These are phyloP conservation scores for Geotrichum carabidarum DNA, from an alignment of 1,139 yeast species.

Conservation along the genomic window DNA sequence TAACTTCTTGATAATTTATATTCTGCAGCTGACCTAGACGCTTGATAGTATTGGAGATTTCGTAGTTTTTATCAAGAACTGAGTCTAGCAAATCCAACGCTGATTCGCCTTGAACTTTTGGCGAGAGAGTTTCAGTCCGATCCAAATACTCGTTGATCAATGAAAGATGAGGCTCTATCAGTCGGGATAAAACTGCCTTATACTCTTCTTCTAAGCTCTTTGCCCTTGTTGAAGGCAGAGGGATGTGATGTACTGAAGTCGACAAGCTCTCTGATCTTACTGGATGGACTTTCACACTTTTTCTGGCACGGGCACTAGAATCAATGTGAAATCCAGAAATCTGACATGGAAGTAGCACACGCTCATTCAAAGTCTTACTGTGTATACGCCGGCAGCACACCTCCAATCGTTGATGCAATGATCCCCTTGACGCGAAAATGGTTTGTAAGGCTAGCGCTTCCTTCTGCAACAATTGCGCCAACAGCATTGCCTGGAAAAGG, in stretches of 20 bases:
- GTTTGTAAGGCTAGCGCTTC: not conserved
- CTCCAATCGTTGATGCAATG: too few species aligned
- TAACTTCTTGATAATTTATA: conserved; percentile 15
- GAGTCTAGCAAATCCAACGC: conserved; percentile 10
- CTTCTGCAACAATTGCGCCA: not conserved
- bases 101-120: not conserved
- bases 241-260: too few species aligned
- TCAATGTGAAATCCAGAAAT: too few species aligned
- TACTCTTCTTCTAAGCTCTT: conserved; percentile 8
- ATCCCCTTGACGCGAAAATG: too few species aligned
- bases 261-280: too few species aligned
- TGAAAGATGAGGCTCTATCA: not conserved
- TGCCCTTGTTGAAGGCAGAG: not conserved
- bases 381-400: too few species aligned
- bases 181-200: not conserved
- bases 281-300: too few species aligned
- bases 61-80: conserved; percentile 5
- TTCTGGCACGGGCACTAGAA: too few species aligned
- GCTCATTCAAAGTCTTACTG: too few species aligned
- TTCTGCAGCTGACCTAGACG: conserved; percentile 14
- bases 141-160: not conserved
- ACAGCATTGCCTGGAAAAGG: conserved; percentile 1
- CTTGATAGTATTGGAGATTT: conserved; percentile 5
- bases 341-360: too few species aligned
- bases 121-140: not conserved